Base-by-base conservation (phyloP, 805 yeast species). In the Brettanomyces naardenensis region DNA sequence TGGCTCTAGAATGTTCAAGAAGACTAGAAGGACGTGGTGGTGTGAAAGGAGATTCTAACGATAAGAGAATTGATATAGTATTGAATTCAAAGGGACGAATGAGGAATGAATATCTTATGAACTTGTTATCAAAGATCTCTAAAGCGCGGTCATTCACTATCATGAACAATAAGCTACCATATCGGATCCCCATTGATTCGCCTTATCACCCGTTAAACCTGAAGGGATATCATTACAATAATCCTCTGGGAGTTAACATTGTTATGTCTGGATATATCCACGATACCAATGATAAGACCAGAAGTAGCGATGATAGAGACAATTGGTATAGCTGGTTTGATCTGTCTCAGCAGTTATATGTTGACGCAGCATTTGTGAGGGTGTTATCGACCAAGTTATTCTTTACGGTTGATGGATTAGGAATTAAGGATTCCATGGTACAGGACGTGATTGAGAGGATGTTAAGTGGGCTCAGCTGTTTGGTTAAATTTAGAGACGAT, bases 351-450 rank as follows among this genome's bases (percentile, higher is more conserved):
- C 65, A 61, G 32, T 20, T 58, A 31, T 69, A 68, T 44, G 57
- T 60, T 45, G 52, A 61, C 61, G 52, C 68, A 53, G 33, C 57
- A 49, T 32, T 56, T 55, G 37, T 69, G 62, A 34, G 64, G 53
- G 37, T 65, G 50, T 40, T 62, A 54, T 44, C 62, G 39, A 38
- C 54, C 58, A 40, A 49, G 51, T 28, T 54, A 42, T 48, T 49
- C 20, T 43, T 52, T 31, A 46, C 43, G 3, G 23, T 17, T 3
- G 38, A 44, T 19, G 59, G 61, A 4, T 39, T 58, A 27, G 43
- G 51, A 11, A 52, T 59, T 7, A 45, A 45, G 23, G 51, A 51
- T 15, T 44, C 45, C 6, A 30, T 58, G 33, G 46, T 52, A 20
- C 58, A 54, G 33, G 62, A 59, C 43, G 54, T 55, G 18, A 62